Evolutionary conservation across 2,329 filamentous ascomycete species (phyloP).

Genomic region (Calonectria honghensis): DNA sequence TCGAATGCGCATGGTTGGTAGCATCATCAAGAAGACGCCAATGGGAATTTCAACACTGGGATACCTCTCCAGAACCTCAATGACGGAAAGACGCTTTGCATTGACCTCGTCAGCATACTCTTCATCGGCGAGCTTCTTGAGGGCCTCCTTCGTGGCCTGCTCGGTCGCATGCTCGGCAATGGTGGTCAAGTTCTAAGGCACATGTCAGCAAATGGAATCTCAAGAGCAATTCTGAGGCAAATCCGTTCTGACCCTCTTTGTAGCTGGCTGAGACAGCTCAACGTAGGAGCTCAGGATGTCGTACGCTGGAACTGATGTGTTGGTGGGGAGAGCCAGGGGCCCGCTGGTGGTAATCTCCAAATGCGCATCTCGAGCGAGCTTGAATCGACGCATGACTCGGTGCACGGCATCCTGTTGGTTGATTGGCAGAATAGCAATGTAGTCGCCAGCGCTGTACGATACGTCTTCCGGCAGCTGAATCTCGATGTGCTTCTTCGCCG

Average conservation of each 20-base stretch:
- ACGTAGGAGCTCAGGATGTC: conserved; percentile 81
- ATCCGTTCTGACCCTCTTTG: conserved; percentile 71
- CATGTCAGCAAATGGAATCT: conserved; percentile 35
- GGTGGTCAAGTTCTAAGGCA: conserved; percentile 57
- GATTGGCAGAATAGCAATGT: conserved; percentile 82
- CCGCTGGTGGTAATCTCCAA: conserved; percentile 73
- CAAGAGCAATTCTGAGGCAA: neutral
- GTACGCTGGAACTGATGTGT: conserved; percentile 74
- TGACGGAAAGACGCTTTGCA: conserved; percentile 75
- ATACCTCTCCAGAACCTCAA: conserved; percentile 81
- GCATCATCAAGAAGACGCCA: conserved; percentile 79
- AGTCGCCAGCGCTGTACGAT: conserved; percentile 83
- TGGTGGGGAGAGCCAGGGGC: conserved; percentile 72
- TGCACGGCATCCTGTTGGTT: conserved; percentile 78
- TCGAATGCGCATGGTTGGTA: conserved; percentile 85
- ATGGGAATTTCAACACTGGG: conserved; percentile 76
- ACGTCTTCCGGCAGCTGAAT: conserved; percentile 79
- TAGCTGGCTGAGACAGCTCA: conserved; percentile 82
- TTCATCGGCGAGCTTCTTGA: conserved; percentile 67
- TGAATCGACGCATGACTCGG: conserved; percentile 80
- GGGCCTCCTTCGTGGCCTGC: conserved; percentile 61
- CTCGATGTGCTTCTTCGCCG: conserved; percentile 76
- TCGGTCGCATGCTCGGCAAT: conserved; percentile 69
- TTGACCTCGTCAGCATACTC: conserved; percentile 68
- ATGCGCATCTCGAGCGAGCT: conserved; percentile 80